Base-by-base conservation (phyloP, 345 rosid genomes). In the Corchorus capsularis region DNA sequence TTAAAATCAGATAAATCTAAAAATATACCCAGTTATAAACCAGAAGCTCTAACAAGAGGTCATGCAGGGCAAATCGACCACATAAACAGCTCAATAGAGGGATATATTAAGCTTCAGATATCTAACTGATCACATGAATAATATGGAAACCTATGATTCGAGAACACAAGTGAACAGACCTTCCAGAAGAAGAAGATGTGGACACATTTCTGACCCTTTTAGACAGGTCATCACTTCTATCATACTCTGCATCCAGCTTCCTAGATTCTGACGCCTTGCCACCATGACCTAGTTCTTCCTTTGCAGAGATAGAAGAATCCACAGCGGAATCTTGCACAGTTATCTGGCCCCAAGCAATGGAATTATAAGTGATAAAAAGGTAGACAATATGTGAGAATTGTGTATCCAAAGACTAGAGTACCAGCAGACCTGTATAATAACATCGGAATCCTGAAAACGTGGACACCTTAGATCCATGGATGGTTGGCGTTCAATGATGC, bases 391-490 rank as follows among this genome's bases (percentile, higher is more conserved):
- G 73, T 59, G 74, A 75, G 62, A 68, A 49, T 74, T 57, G 57
- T 75, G 22, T 47, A 72, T 56, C 37, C 47, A 35, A 75, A 69
- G 65, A 16, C 9, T 35, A 52, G 10, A 71, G 46, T 43, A 69
- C 60, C 53, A 68, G 56, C 74, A 69, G 32, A 92, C 97, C 89
- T 89, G 75, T 83, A 92, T 91, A 50, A 93, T 87, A 73, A 86
- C 96, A 75, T 87, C 93, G 59, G 96, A 83, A 80, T 87, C 93
- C 62, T 63, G 76, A 53, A 54, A 68, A 52, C 84, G 83, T 7
- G 83, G 83, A 78, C 27, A 69, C 78, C 83, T 85, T 72, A 80
- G 37, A 75, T 85, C 83, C 77, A 70, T 76, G 65, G 93, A 88
- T 15, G 94, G 88, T 63, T 65, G 86, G 20, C 94, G 92, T 73